Evolutionary conservation across 177 flowering plant genomes (phyloP).

Genomic region (Vitis hybrid): DNA sequence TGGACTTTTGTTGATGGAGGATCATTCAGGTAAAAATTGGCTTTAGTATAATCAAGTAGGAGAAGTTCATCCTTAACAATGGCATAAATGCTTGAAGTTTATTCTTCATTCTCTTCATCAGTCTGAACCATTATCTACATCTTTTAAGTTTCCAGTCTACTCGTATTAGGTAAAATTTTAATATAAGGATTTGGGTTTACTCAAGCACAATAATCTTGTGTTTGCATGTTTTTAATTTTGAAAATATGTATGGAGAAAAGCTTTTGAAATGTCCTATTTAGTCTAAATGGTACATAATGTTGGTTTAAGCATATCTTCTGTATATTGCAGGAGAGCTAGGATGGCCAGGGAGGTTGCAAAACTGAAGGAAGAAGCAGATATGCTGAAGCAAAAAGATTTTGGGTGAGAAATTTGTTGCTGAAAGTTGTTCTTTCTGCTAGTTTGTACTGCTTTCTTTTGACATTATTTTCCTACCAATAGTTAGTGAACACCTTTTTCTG

Average conservation of each 20-base stretch:
- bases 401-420: constrained; percentile 34
- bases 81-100: not conserved
- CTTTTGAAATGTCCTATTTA: not conserved
- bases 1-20: too few species aligned
- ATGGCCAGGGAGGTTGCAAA: constrained; percentile 76
- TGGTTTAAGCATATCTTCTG: not conserved
- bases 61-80: too few species aligned
- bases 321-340: constrained; percentile 58
- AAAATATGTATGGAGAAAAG: not conserved
- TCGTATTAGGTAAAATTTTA: too few species aligned
- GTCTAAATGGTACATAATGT: too few species aligned
- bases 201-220: too few species aligned
- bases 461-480: not conserved
- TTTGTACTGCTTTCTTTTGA: not conserved
- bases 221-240: too few species aligned
- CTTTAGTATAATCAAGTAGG: too few species aligned
- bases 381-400: constrained; percentile 35
- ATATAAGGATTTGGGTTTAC: too few species aligned
- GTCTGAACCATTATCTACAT: not conserved
- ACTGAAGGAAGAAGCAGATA: constrained; percentile 66
- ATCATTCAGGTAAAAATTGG: too few species aligned
- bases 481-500: not conserved
- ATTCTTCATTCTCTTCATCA: not conserved
- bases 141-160: too few species aligned
- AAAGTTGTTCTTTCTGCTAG: not conserved